These are phyloP conservation scores for Dorcoceras hygrometricum DNA, from an alignment of 257 asterid species.

Conservation along the genomic window DNA sequence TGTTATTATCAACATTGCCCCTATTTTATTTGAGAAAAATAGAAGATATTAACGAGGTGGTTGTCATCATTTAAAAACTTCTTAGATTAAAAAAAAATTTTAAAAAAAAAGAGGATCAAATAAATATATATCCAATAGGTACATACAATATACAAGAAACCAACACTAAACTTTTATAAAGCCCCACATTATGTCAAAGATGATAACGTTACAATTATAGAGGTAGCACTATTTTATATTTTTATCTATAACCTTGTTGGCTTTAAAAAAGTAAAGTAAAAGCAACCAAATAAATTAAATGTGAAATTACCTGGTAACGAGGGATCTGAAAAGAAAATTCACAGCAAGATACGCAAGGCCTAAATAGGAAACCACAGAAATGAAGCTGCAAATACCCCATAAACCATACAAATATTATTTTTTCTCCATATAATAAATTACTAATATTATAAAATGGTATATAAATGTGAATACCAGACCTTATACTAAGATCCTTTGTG, in stretches of 20 bases:
- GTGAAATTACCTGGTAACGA: slow-evolving; percentile 54
- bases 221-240: no score
- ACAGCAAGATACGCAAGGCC: slow-evolving; percentile 84
- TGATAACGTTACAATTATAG: no score
- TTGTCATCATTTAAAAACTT: no score
- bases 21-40: slow-evolving; percentile 33
- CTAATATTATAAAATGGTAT: not conserved
- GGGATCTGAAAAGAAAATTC: slow-evolving; percentile 72
- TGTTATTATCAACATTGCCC: slow-evolving; percentile 33
- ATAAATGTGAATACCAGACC: slow-evolving; percentile 35
- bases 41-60: no score
- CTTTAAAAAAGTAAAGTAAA: not conserved
- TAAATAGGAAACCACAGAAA: slow-evolving; percentile 75
- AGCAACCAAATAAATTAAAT: not conserved
- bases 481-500: slow-evolving; percentile 70
- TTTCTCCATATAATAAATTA: not conserved
- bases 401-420: not conserved
- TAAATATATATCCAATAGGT: no score
- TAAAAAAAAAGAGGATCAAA: not conserved
- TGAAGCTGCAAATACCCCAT: slow-evolving; percentile 50
- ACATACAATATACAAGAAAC: no score
- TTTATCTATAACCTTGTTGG: not conserved
- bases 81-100: not conserved
- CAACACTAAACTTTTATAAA: no score
- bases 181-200: no score